A percentile compares a stretch with the other conserved stretches of the same genome.
phyloP scores from a whole-genome alignment of 257 asterid species.

The Primulina huaijiensis region DNA sequence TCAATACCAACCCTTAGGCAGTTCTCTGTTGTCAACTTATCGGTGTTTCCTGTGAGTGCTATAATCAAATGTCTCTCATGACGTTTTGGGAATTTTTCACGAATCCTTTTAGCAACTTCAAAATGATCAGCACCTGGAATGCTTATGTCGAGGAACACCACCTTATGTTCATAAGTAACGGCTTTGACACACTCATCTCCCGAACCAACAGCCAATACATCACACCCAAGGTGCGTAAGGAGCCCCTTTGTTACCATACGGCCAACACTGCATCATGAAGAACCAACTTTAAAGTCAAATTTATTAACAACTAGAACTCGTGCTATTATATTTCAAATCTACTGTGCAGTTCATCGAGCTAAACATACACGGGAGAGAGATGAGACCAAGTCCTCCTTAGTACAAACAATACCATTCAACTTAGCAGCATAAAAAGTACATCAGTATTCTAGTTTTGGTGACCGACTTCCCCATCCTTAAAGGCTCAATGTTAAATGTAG shows the following conservation, averaged over 20 bases:
- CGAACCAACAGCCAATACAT: slow-evolving; percentile 62
- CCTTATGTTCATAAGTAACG: slow-evolving; percentile 64
- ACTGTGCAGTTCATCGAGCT: not conserved
- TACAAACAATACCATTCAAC: no score
- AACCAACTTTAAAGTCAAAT: not conserved
- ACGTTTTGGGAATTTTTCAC: slow-evolving; percentile 64
- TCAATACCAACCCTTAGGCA: slow-evolving; percentile 84
- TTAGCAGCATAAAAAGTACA: not conserved
- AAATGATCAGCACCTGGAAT: slow-evolving; percentile 55
- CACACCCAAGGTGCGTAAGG: slow-evolving; percentile 82
- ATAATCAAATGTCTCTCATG: slow-evolving; percentile 60
- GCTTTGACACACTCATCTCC: slow-evolving; percentile 77
- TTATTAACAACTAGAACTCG: not conserved
- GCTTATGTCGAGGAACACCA: slow-evolving; percentile 65
- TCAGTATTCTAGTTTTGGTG: not conserved
- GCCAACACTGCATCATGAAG: slow-evolving; percentile 56
- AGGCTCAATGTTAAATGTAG: not conserved
- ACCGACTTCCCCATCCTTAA: not conserved
- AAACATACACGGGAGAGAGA: not conserved
- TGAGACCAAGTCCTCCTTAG: not conserved
- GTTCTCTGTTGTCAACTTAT: slow-evolving; percentile 61
- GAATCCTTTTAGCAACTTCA: slow-evolving; percentile 60
- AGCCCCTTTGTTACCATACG: slow-evolving; percentile 87
- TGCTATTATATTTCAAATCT: not conserved
- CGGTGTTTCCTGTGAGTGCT: slow-evolving; percentile 68